phyloP scores from a whole-genome alignment of 371 early-diverging fungal genomes.

The Syncephalastrum contaminatum region DNA sequence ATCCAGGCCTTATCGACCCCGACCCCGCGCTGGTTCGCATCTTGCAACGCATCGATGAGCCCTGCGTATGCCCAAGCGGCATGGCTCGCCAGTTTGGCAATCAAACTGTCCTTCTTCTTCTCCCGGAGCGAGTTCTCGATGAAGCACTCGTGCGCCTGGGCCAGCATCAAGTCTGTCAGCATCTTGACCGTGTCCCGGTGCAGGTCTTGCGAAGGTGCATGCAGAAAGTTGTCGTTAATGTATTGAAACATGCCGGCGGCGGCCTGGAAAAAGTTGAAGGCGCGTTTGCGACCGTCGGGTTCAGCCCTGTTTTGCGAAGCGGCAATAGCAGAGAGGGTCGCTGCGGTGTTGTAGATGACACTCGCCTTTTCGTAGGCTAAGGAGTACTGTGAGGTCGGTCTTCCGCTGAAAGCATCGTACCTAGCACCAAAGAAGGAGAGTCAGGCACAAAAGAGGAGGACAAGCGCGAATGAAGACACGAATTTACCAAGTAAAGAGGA shows the following conservation, averaged over 20 bases:
- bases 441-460: neutral
- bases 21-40: conserved; percentile 43
- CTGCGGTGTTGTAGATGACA: conserved; percentile 90
- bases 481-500: conserved; percentile 84
- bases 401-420: conserved; percentile 78
- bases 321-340: conserved; percentile 69
- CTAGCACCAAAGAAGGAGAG: conserved; percentile 28
- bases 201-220: conserved; percentile 90
- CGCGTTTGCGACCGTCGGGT: conserved; percentile 68
- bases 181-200: conserved; percentile 83
- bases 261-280: conserved; percentile 85
- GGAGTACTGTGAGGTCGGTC: conserved; percentile 66
- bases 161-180: conserved; percentile 80
- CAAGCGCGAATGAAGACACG: neutral
- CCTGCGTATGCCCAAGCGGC: conserved; percentile 72
- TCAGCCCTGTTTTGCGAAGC: conserved; percentile 70
- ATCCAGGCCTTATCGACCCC: conserved; percentile 65
- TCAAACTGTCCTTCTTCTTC: conserved; percentile 77
- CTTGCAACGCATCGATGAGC: conserved; percentile 61
- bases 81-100: conserved; percentile 86
- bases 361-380: conserved; percentile 95
- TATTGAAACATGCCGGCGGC: conserved; percentile 88
- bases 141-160: conserved; percentile 93
- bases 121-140: conserved; percentile 80
- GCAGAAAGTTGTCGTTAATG: conserved; percentile 94